Evolutionary conservation across 495 filamentous ascomycete genomes (phyloP).

Genomic region (Daldinia vernicosa): DNA sequence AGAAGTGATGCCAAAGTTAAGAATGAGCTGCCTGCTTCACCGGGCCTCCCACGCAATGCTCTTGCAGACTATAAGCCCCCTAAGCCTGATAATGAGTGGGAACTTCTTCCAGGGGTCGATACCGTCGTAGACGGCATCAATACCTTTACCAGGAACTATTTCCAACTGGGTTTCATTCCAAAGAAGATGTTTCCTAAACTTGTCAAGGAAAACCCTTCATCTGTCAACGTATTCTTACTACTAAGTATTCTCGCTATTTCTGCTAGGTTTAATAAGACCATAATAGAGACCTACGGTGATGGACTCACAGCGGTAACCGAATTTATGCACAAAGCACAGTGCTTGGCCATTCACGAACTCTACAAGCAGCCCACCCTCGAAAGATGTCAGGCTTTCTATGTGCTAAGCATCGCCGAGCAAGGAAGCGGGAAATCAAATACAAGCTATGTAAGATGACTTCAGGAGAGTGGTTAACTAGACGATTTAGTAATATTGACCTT

Average conservation of each 20-base stretch:
- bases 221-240: constrained; percentile 58
- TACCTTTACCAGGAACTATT: constrained; percentile 57
- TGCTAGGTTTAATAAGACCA: constrained; percentile 56
- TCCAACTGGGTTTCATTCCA: constrained; percentile 62
- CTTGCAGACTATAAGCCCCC: constrained; percentile 35
- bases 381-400: constrained; percentile 60
- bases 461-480: not conserved
- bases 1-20: constrained; percentile 52
- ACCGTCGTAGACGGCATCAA: constrained; percentile 56
- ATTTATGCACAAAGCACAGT: constrained; percentile 59
- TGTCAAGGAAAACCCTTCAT: constrained; percentile 51
- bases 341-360: constrained; percentile 56
- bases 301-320: constrained; percentile 55
- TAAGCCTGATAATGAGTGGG: constrained; percentile 53
- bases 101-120: constrained; percentile 53
- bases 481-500: constrained; percentile 36
- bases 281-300: constrained; percentile 55
- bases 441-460: constrained; percentile 53
- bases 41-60: constrained; percentile 38
- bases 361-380: constrained; percentile 61
- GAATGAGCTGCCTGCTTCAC: constrained; percentile 48
- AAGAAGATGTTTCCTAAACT: constrained; percentile 57
- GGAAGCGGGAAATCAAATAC: constrained; percentile 57
- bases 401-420: constrained; percentile 62
- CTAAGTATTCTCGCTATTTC: constrained; percentile 59